Evolutionary conservation across 148 eudicot genomes (phyloP).

Genomic region (Camellia japonica): DNA sequence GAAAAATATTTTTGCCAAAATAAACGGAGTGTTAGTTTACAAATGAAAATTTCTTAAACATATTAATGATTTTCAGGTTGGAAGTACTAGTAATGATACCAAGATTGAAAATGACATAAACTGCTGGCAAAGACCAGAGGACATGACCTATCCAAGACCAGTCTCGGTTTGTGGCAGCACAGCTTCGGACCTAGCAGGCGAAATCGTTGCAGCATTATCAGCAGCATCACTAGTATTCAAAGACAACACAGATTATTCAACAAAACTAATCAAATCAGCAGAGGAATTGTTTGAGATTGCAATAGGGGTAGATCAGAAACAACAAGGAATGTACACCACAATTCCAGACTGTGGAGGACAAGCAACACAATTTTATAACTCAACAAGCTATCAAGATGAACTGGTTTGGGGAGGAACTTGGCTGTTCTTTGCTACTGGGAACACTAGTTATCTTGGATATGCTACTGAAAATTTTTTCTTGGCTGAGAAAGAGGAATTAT

Average conservation of each 20-base stretch:
- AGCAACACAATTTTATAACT: constrained; percentile 38
- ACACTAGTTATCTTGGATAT: constrained; percentile 27
- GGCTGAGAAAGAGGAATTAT: constrained; percentile 28
- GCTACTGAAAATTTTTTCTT: constrained; percentile 26
- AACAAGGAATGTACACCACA: constrained; percentile 27
- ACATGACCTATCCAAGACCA: constrained; percentile 29
- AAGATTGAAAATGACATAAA: constrained; percentile 17
- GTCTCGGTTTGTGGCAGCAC: constrained; percentile 24
- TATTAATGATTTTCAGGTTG: constrained; percentile 16
- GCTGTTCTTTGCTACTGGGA: constrained; percentile 44
- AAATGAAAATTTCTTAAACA: neutral
- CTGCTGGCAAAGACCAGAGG: constrained; percentile 42
- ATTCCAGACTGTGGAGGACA: constrained; percentile 31
- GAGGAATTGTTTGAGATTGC: constrained; percentile 26
- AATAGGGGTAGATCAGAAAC: neutral
- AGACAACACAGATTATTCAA: constrained; percentile 24
- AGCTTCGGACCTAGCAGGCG: constrained; percentile 41
- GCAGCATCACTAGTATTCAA: constrained; percentile 41
- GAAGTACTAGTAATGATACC: constrained; percentile 12
- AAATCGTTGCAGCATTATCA: constrained; percentile 38
- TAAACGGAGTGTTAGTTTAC: neutral
- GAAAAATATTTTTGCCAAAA: no score
- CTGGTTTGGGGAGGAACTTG: constrained; percentile 43
- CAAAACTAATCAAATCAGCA: constrained; percentile 22
- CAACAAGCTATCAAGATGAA: constrained; percentile 38